Conservation (phyloP, 768 basidiomycete species). For the Pulveroboletus frians region DNA sequence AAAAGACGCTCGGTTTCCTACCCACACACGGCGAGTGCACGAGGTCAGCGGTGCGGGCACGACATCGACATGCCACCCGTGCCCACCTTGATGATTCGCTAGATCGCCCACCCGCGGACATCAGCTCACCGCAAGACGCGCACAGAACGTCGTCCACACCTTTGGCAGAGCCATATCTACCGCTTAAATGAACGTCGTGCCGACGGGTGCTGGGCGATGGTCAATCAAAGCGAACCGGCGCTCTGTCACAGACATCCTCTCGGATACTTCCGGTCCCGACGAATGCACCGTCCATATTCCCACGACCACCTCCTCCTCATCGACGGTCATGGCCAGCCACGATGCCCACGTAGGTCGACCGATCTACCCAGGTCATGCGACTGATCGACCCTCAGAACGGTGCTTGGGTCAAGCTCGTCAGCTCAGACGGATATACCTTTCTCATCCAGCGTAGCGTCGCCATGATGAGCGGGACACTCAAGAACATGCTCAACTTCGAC, state of each 20-base stretch:
- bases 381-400: conserved; percentile 20
- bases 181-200: conserved; percentile 13
- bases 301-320: conserved; percentile 9
- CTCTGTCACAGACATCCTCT: neutral
- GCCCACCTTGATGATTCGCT: conserved; percentile 52
- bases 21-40: conserved; percentile 9
- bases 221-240: conserved; percentile 7
- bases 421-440: conserved; percentile 77
- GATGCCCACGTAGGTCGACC: conserved; percentile 16
- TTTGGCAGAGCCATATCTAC: conserved; percentile 34
- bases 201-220: conserved; percentile 12
- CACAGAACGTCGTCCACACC: conserved; percentile 17
- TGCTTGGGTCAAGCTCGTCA: conserved; percentile 74
- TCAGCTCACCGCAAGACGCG: neutral
- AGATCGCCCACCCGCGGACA: conserved; percentile 11
- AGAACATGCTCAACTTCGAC: conserved; percentile 70
- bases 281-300: conserved; percentile 6
- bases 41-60: conserved; percentile 20
- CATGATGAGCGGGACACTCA: conserved; percentile 73
- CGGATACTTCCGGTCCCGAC: conserved; percentile 17
- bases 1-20: conserved; percentile 98
- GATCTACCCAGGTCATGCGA: too few relatives aligned
- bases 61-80: conserved; percentile 10
- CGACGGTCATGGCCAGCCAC: conserved; percentile 16
- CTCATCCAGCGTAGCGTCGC: conserved; percentile 74